Base-by-base conservation (phyloP, 2,329 filamentous ascomycete genomes). In the Exophiala sp. region DNA sequence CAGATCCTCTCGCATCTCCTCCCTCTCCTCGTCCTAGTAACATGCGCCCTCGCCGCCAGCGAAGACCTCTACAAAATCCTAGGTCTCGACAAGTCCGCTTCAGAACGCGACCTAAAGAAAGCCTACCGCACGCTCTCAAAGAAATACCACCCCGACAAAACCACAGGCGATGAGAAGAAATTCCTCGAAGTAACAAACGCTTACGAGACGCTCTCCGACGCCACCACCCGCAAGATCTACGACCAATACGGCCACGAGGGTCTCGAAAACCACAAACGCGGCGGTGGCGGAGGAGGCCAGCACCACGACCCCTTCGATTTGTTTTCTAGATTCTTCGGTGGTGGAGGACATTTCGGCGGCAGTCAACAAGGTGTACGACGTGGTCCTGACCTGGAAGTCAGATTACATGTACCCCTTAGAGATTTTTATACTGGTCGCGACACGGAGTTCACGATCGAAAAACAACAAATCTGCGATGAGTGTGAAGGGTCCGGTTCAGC, bases 121-220 rank as follows among this genome's bases (percentile, higher is more conserved):
- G 91, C 94, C 18, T 99, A 99, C 73, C 84, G 91, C 56, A 86
- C 84, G 56, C 79, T 99, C 9, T 95, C 89, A 76, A 97, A 97
- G 73, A 95, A 95, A 71, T 96, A 82, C 71, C 94, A 99, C 68
- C 94, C 94, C 3, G 94, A 99, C 73, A 99, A 99, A 81, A 91
- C 92, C 87, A 94, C 81, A 65, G 87, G 75, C 12, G 92, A 91
- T 34, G 85, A 92, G 62, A 82, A 91, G 69, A 96, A 92, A 71
- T 99, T 99, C 69, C 90, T 96, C 71, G 84, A 91, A 67, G 86
- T 99, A 44, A 89, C 91, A 43, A 91, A 96, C 75, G 94, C 94
- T 54, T 99, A 99, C 80, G 94, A 97, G 66, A 84, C 89, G 40
- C 86, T 99, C 29, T 89, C 85, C 62, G 86, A 94, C 62, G 71